Evolutionary conservation across 441 rosid genomes (phyloP), one percentile per base, ranked within the genome.

Genomic region (Adansonia rubrostipa): DNA sequence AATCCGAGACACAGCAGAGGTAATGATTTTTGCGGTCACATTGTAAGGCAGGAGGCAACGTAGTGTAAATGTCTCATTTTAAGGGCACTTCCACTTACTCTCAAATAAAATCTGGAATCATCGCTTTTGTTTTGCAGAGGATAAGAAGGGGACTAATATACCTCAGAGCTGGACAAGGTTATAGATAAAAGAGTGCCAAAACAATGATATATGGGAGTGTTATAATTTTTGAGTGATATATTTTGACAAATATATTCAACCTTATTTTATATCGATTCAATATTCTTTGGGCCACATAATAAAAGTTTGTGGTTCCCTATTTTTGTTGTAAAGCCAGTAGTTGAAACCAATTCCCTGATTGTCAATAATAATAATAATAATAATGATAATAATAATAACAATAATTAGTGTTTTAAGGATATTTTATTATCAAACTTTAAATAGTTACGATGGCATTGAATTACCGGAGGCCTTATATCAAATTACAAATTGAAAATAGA

Each of bases 1-100:
- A 65, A 63, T 92, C 28, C 91, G 87, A 83, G 94, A 92, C 85
- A 93, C 97, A 20, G 82, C 73, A 82, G 96, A 95, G 98, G 99
- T 95, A 93, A 28, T 28, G 33, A 28, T 28, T 28, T 28, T 28
- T 28, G 33, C 33, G 2, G 33, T 28, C 33, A 28, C 33, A 28
- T 28, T 28, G 33, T 28, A 28, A 28, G 33, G 33, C 33, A 28
- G 33, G 33, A 28, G 33, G 33, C 33, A 28, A 28, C 33, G 33
- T 28, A 28, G 33, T 28, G 33, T 28, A 28, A 28, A 28, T 28
- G 33, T 28, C 33, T 28, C 33, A 28, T 28, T 28, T 28, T 28
- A 28, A 28, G 33, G 2, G 33, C 33, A 28, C 33, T 28, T 28
- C 33, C 33, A 28, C 33, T 28, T 28, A 28, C 33, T 28, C 33